Conservation (phyloP, 1,139 yeast species). For the Yamadazyma atmosphaerica region DNA sequence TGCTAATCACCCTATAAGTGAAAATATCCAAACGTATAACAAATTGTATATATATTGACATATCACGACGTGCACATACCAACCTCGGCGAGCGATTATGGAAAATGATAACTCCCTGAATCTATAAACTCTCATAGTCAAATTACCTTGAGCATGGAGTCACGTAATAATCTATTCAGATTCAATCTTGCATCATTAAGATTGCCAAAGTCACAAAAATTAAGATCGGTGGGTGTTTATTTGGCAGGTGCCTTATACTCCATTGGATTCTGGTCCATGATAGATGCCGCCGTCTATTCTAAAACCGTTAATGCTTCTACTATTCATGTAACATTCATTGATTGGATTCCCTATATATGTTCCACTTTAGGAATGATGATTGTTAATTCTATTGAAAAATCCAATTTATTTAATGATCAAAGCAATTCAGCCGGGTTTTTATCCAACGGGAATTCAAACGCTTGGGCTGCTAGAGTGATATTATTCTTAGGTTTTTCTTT, state of each 20-base stretch:
- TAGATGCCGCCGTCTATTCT: conserved; percentile 87
- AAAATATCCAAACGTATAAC: too few relatives aligned
- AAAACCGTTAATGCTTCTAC: conserved; percentile 81
- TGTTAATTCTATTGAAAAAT: conserved; percentile 88
- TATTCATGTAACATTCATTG: conserved; percentile 86
- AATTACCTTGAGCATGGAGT: too few relatives aligned
- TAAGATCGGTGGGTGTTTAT: conserved; percentile 76
- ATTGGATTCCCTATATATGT: conserved; percentile 93
- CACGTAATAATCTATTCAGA: conserved; percentile 44
- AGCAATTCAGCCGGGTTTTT: conserved; percentile 50
- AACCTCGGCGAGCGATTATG: neutral
- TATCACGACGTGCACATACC: neutral
- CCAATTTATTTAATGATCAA: conserved; percentile 57
- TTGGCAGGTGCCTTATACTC: conserved; percentile 78
- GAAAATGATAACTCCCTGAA: neutral
- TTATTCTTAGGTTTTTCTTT: conserved; percentile 89
- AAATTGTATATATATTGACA: too few relatives aligned
- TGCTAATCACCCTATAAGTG: neutral
- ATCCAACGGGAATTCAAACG: conserved; percentile 52
- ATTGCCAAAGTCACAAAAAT: conserved; percentile 67
- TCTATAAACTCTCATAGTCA: too few relatives aligned
- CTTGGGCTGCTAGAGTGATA: conserved; percentile 93
- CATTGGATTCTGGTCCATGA: conserved; percentile 83
- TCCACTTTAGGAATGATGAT: conserved; percentile 89
- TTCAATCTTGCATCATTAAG: conserved; percentile 50